phyloP scores from a whole-genome alignment of 768 basidiomycete species.

The Holtermannia corniformis region DNA sequence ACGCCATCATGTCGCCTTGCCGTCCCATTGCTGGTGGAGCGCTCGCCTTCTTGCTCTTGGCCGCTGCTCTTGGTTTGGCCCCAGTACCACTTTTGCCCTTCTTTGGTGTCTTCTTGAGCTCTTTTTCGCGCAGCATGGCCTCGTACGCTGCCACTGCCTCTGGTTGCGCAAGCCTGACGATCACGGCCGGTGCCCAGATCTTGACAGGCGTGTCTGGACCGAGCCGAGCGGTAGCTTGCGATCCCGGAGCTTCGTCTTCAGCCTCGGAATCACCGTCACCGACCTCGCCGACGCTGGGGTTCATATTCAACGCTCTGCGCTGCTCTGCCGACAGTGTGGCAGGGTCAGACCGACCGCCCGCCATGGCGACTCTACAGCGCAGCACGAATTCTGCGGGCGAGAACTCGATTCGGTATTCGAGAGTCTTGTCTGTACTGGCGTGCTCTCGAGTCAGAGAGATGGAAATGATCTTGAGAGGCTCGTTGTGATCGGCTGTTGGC shows the following conservation, averaged over 20 bases:
- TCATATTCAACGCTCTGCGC: constrained; percentile 36
- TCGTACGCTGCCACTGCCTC: constrained; percentile 57
- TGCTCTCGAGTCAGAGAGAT: constrained; percentile 61
- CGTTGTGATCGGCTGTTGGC: constrained; percentile 38
- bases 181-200: constrained; percentile 74
- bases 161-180: constrained; percentile 62
- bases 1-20: neutral
- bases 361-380: constrained; percentile 58
- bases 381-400: constrained; percentile 58
- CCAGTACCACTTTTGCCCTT: constrained; percentile 41
- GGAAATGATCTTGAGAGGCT: constrained; percentile 46
- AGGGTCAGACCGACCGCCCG: constrained; percentile 50
- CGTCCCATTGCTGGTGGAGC: neutral
- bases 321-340: constrained; percentile 46
- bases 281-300: constrained; percentile 41
- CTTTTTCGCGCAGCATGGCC: constrained; percentile 53
- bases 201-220: constrained; percentile 50
- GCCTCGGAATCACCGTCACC: constrained; percentile 47
- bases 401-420: constrained; percentile 74
- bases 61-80: neutral
- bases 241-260: constrained; percentile 12
- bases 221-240: neutral
- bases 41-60: constrained; percentile 12
- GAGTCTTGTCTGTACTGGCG: constrained; percentile 57
- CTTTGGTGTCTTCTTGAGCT: constrained; percentile 49